Base-by-base conservation (phyloP, 179 eudicot species). In the Sideroxylon spinosum region DNA sequence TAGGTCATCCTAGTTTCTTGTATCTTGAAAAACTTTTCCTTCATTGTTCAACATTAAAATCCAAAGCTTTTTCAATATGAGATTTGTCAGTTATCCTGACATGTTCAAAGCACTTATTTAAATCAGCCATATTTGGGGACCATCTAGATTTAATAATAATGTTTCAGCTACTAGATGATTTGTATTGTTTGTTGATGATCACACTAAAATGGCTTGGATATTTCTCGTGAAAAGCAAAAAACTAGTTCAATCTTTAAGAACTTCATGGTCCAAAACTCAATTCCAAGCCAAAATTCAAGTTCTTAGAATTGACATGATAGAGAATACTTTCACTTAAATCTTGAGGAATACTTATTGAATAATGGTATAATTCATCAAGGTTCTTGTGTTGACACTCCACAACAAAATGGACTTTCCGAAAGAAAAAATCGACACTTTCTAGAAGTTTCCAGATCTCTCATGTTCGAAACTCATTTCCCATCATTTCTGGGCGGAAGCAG, bases 341-440 rank as follows among this genome's bases (percentile, higher is more conserved):
- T 75, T 0, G 50, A 60, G 3, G 16, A 50, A 3, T 76, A 22
- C 56, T 19, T 49, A 0, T 1, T 25, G 46, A 13, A 8, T 9
- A 12, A 48, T 3, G 73, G 62, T 2, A 76, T 76, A 1, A 50
- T 76, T 16, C 79, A 64, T 52, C 73, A 22, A 64, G 49, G 79
- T 20, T 76, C 76, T 72, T 72, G 62, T 55, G 62, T 72, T 72
- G 62, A 52, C 11, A 72, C 61, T 4, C 76, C 76, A 20, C 62
- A 72, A 52, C 65, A 73, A 73, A 73, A 73, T 57, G 57, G 60
- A 7, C 2, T 71, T 13, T 32, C 32, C 23, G 75, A 71, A 23
- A 6, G 60, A 2, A 73, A 73, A 73, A 73, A 73, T n/a, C 14
- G 65, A 2, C 79, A 68, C 3, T 26, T 77, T 1, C 53, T 77